Evolutionary conservation across 345 rosid genomes (phyloP).

Genomic region (Eucalyptus marginata): DNA sequence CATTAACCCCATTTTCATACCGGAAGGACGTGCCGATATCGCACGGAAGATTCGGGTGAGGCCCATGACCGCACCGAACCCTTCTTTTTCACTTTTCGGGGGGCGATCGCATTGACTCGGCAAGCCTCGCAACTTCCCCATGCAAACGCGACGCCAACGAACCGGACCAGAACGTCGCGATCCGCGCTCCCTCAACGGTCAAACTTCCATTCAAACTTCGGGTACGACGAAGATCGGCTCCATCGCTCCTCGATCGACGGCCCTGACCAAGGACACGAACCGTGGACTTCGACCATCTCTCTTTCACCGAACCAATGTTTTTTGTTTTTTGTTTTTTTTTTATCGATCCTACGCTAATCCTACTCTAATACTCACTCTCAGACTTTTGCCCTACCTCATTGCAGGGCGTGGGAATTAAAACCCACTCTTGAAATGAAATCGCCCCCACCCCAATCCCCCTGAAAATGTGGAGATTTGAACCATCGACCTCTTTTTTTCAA

Average conservation of each 20-base stretch:
- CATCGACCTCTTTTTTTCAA: too few relatives aligned
- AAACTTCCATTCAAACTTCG: neutral
- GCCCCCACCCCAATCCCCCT: too few relatives aligned
- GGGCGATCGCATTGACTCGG: neutral
- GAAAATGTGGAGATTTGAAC: too few relatives aligned
- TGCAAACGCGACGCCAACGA: neutral
- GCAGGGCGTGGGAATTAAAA: too few relatives aligned
- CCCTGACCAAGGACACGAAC: neutral
- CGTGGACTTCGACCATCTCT: neutral
- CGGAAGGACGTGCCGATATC: neutral
- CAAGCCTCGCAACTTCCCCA: neutral
- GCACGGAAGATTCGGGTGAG: neutral
- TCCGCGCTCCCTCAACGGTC: neutral
- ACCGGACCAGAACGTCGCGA: neutral
- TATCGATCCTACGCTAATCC: too few relatives aligned
- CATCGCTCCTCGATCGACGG: neutral
- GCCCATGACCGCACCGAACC: neutral
- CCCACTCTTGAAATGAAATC: too few relatives aligned
- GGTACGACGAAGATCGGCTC: neutral
- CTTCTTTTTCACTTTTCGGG: neutral
- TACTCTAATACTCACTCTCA: too few relatives aligned
- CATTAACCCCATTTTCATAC: rapidly evolving
- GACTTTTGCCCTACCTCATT: too few relatives aligned
- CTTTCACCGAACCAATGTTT: neutral
- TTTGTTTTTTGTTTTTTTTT: too few relatives aligned